Conservation (phyloP, 257 asterid genomes). For the Hygrophila difformis region DNA sequence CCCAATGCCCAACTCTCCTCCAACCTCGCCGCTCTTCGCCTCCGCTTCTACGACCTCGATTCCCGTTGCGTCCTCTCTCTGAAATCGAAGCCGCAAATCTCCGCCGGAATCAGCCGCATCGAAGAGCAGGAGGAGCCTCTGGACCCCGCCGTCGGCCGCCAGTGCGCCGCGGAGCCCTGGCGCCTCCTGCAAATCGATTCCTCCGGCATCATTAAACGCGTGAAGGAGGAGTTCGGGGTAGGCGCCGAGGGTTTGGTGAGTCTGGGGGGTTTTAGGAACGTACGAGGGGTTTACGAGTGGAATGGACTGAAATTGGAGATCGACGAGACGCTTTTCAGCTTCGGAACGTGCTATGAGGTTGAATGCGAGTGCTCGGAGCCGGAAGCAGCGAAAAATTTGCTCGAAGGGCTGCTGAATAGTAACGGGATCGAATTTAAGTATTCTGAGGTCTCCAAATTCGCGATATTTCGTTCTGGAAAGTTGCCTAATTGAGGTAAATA, state of each 20-base stretch:
- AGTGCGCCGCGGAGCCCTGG: constrained; percentile 60
- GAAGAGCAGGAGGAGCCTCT: constrained; percentile 73
- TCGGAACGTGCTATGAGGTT: constrained; percentile 67
- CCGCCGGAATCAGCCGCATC: constrained; percentile 68
- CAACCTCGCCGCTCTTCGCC: constrained; percentile 75
- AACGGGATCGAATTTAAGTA: constrained; percentile 50
- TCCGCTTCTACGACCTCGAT: constrained; percentile 91
- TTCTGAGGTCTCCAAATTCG: constrained; percentile 58
- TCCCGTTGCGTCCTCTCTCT: constrained; percentile 61
- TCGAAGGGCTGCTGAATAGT: constrained; percentile 47
- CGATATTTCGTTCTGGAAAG: constrained; percentile 58
- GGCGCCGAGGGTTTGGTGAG: constrained; percentile 44
- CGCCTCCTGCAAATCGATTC: constrained; percentile 38
- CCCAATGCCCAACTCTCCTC: constrained; percentile 56
- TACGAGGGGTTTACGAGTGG: constrained; percentile 78
- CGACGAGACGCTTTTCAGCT: constrained; percentile 61
- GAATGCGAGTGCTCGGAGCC: constrained; percentile 88
- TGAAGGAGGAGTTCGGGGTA: constrained; percentile 43
- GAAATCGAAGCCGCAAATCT: constrained; percentile 57
- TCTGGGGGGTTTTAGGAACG: constrained; percentile 78
- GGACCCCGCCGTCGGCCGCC: constrained; percentile 67
- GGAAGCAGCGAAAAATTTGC: constrained; percentile 44
- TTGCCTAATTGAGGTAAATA: constrained; percentile 34
- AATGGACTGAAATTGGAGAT: constrained; percentile 70
- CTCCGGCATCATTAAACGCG: constrained; percentile 38